phyloP scores from a whole-genome alignment of 2,329 filamentous ascomycete genomes.

The Xylariaceae sp. region DNA sequence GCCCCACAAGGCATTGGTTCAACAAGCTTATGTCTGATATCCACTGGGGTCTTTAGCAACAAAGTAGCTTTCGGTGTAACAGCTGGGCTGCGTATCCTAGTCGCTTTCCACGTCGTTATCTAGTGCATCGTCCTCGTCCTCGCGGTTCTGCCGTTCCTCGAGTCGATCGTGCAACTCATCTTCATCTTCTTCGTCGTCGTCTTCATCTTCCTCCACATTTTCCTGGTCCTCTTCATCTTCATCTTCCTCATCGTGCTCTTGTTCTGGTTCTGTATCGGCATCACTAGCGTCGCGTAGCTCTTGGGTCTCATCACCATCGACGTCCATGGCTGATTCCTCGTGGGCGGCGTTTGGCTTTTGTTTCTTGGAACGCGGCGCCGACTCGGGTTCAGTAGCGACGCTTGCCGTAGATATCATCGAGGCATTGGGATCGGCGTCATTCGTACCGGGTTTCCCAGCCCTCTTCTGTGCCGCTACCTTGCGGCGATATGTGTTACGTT shows the following conservation, averaged over 20 bases:
- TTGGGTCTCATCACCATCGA: constrained; percentile 46
- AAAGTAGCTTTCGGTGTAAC: background rate
- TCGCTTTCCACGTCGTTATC: constrained; percentile 68
- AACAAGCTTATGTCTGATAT: too few species aligned
- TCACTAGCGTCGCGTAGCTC: constrained; percentile 48
- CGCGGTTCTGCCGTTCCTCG: constrained; percentile 16
- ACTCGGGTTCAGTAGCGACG: constrained; percentile 27
- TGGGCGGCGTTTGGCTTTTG: constrained; percentile 45
- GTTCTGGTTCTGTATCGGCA: constrained; percentile 50
- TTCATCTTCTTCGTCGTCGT: constrained; percentile 52
- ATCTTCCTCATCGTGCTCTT: constrained; percentile 57
- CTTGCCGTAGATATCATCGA: constrained; percentile 39
- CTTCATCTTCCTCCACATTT: constrained; percentile 58
- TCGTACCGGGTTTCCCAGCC: constrained; percentile 40
- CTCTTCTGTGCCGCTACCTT: constrained; percentile 72
- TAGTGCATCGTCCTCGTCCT: constrained; percentile 49
- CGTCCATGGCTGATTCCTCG: constrained; percentile 54
- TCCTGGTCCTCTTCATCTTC: constrained; percentile 62
- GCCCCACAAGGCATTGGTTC: background rate
- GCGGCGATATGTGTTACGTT: constrained; percentile 75
- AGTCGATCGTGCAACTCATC: constrained; percentile 45
- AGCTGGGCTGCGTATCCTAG: constrained; percentile 36
- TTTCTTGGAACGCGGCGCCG: constrained; percentile 47
- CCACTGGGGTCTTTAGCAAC: too few species aligned
- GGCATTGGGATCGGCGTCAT: constrained; percentile 42